A percentile compares a stretch with the other conserved stretches of the same genome.
These are phyloP conservation scores for Rostrohypoxylon terebratum DNA, from an alignment of 495 filamentous ascomycete genomes.

Conservation along the genomic window DNA sequence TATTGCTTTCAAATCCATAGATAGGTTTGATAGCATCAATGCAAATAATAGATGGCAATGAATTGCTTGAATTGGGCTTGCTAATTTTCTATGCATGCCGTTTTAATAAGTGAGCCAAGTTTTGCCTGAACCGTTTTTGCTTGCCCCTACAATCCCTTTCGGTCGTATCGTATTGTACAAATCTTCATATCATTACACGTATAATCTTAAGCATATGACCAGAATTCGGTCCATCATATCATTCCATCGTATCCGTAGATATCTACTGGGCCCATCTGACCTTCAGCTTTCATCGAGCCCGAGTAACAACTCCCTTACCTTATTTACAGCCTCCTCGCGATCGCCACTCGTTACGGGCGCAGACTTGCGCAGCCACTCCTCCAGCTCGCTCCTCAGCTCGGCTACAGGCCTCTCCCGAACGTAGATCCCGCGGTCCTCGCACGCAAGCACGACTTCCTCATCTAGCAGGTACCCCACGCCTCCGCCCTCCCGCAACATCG, in stretches of 20 bases:
- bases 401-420: constrained; percentile 44
- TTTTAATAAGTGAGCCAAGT: constrained; percentile 20
- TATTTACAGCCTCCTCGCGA: constrained; percentile 19
- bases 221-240: not conserved
- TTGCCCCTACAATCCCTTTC: not conserved
- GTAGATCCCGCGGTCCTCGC: constrained; percentile 56
- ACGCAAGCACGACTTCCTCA: constrained; percentile 59
- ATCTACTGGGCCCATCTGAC: not conserved
- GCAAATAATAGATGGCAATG: not conserved
- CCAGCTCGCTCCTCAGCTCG: constrained; percentile 46
- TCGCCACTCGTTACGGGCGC: constrained; percentile 16
- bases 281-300: constrained; percentile 10
- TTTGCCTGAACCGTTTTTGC: constrained; percentile 12
- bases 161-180: constrained; percentile 6
- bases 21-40: constrained; percentile 4
- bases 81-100: not conserved
- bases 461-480: constrained; percentile 51
- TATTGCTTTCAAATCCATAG: not conserved
- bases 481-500: constrained; percentile 51
- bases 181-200: constrained; percentile 8
- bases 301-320: constrained; percentile 33
- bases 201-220: not conserved
- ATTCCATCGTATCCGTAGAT: constrained; percentile 1
- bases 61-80: constrained; percentile 4
- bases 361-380: constrained; percentile 52